phyloP scores from a whole-genome alignment of 495 filamentous ascomycete species.

The Copromyces sp. region DNA sequence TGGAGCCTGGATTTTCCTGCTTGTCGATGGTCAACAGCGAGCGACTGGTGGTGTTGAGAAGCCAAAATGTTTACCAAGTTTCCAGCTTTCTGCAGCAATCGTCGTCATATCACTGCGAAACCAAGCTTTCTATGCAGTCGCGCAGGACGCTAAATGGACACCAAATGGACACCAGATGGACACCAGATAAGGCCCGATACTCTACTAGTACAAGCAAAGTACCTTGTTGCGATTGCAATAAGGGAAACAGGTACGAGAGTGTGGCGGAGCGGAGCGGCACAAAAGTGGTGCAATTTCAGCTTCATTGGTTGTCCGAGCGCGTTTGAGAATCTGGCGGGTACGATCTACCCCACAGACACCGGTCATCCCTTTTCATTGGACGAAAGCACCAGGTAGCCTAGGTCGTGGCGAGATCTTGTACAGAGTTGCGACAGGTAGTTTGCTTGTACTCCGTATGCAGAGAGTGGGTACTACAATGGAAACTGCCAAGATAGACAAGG shows the following conservation, averaged over 20 bases:
- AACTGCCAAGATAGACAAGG: background rate
- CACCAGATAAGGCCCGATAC: background rate
- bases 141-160: background rate
- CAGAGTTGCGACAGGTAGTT: background rate
- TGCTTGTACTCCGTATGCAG: background rate
- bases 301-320: background rate
- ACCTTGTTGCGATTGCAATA: conserved; percentile 8
- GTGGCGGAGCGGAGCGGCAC: conserved; percentile 15
- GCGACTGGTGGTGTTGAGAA: background rate
- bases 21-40: background rate
- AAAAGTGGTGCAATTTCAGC: conserved; percentile 14
- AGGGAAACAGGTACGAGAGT: conserved; percentile 6
- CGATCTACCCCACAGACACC: background rate
- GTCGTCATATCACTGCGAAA: background rate
- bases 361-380: conserved; percentile 8
- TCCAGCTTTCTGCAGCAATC: background rate
- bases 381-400: background rate
- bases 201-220: conserved; percentile 2
- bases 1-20: background rate
- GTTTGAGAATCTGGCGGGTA: background rate
- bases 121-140: conserved; percentile 2
- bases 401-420: conserved; percentile 10
- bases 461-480: background rate
- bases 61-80: background rate
- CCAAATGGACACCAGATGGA: background rate